These are phyloP conservation scores for Torulaspora delbrueckii DNA, from an alignment of 805 yeast genomes.

Conservation along the genomic window DNA sequence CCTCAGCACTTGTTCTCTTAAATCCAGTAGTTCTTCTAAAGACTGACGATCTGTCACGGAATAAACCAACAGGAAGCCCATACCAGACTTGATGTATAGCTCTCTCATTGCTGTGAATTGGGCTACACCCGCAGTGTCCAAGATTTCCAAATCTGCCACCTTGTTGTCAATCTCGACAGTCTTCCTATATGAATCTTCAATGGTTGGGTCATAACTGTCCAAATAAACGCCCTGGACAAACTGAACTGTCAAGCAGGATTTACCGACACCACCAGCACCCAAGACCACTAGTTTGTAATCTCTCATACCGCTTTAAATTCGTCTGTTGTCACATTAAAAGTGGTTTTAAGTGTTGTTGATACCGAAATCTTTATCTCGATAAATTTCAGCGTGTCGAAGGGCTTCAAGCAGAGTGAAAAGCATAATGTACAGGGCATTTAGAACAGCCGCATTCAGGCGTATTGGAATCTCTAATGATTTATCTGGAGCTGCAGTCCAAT, in stretches of 20 bases:
- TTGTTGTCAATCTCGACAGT: conserved; percentile 85
- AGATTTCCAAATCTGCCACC: conserved; percentile 76
- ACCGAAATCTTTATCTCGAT: background rate
- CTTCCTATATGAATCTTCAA: conserved; percentile 90
- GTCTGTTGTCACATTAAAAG: background rate
- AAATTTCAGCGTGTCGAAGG: background rate
- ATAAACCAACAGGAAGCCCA: conserved; percentile 84
- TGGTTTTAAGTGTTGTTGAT: background rate
- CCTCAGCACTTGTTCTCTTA: conserved; percentile 77
- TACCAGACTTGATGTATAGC: conserved; percentile 78
- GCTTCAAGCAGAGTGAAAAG: background rate
- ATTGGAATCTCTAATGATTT: background rate
- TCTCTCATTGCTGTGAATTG: conserved; percentile 97
- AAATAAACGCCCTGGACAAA: conserved; percentile 86
- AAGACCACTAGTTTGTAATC: conserved; percentile 87
- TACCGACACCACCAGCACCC: conserved; percentile 98
- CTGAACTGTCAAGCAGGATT: conserved; percentile 87
- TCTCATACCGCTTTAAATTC: conserved; percentile 30
- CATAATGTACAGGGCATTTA: background rate
- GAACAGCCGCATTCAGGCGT: background rate
- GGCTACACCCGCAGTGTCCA: conserved; percentile 93
- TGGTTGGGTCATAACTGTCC: conserved; percentile 93
- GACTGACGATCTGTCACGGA: conserved; percentile 75
- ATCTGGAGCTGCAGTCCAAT: background rate
- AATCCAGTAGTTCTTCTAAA: conserved; percentile 67